Percentiles rank a stretch among this genome's conserved stretches.
Evolutionary conservation across 208 protist genomes (phyloP).

Genomic region (Trypanosoma platydactyli): DNA sequence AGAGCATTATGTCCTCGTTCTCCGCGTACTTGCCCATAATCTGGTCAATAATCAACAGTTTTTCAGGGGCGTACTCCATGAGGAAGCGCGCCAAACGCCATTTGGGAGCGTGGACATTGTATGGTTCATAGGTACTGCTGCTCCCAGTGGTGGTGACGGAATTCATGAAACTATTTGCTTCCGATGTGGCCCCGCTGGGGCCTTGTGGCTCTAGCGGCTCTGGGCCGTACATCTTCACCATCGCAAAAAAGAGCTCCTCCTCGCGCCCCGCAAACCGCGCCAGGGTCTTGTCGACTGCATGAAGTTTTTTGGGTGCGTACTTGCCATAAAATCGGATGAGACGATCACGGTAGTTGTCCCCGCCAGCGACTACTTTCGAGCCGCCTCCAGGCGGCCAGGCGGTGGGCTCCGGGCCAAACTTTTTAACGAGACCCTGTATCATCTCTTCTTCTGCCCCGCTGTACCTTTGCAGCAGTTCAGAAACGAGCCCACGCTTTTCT

Average conservation of each 20-base stretch:
- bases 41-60: constrained; percentile 25
- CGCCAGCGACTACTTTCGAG: neutral
- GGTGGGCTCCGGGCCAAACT: constrained; percentile 58
- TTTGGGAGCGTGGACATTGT: constrained; percentile 7
- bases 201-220: constrained; percentile 36
- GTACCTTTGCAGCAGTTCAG: constrained; percentile 50
- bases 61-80: constrained; percentile 25
- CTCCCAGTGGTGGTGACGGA: neutral
- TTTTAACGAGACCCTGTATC: constrained; percentile 51
- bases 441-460: constrained; percentile 57
- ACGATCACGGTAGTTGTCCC: constrained; percentile 38
- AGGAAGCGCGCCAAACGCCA: constrained; percentile 21
- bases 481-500: constrained; percentile 45
- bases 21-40: constrained; percentile 26
- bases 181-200: neutral
- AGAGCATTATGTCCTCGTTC: constrained; percentile 24
- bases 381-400: neutral
- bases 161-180: neutral
- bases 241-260: constrained; percentile 47
- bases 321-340: constrained; percentile 47
- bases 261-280: constrained; percentile 52
- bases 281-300: constrained; percentile 47
- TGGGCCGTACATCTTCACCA: constrained; percentile 59
- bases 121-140: neutral
- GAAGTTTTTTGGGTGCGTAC: constrained; percentile 58